phyloP scores from a whole-genome alignment of 768 basidiomycete species.

The Lentinula lateritia region DNA sequence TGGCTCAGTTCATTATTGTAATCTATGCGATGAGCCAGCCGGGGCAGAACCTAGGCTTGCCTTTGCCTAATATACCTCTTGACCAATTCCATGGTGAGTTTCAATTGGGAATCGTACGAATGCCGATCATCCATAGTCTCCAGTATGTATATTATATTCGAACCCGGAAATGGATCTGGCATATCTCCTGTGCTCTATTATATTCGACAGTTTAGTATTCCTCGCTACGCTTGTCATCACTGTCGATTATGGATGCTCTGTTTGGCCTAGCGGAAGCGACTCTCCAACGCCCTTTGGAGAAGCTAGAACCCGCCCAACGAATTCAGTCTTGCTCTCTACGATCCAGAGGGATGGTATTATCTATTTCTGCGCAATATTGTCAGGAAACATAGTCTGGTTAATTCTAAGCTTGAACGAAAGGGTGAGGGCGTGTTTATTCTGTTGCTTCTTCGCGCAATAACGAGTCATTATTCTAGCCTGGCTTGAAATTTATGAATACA shows the following conservation, averaged over 20 bases:
- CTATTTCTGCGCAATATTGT: constrained; percentile 22
- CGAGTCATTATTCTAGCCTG: constrained; percentile 11
- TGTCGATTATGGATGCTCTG: background rate
- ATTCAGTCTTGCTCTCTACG: constrained; percentile 12
- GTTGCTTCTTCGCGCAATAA: background rate
- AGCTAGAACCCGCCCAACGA: background rate
- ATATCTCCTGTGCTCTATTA: constrained; percentile 19
- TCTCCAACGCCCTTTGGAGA: background rate
- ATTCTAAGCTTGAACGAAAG: constrained; percentile 17
- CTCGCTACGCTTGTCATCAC: constrained; percentile 16
- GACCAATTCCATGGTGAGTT: constrained; percentile 7
- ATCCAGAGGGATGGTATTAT: constrained; percentile 20
- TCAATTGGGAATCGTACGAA: background rate
- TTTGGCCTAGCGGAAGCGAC: background rate
- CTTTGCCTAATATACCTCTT: constrained; percentile 1
- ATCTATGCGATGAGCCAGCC: constrained; percentile 22
- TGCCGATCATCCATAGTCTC: background rate
- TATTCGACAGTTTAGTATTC: constrained; percentile 23
- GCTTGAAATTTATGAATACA: constrained; percentile 22
- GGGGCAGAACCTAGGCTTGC: constrained; percentile 13
- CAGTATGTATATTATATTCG: constrained; percentile 7
- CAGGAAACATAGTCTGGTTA: constrained; percentile 23
- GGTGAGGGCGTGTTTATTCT: constrained; percentile 10
- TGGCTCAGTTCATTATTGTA: constrained; percentile 18
- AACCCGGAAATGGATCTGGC: constrained; percentile 17